Conservation (phyloP, 805 yeast genomes). For the Suhomyces vadensis region DNA sequence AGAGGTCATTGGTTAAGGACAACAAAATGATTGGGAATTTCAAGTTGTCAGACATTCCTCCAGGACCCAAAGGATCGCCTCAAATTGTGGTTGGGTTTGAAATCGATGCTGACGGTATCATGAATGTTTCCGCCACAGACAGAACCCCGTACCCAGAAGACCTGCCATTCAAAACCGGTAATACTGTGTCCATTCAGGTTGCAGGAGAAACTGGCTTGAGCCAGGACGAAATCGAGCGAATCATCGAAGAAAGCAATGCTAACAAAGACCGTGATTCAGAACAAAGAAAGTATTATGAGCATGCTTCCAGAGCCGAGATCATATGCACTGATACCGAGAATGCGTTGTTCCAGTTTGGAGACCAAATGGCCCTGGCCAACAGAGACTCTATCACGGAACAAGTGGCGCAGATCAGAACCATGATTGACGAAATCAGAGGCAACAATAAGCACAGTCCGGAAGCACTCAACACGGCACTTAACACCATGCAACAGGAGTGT, state of each 20-base stretch:
- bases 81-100: conserved; percentile 77
- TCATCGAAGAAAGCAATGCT: conserved; percentile 66
- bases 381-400: conserved; percentile 27
- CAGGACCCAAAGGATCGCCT: conserved; percentile 77
- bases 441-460: conserved; percentile 32
- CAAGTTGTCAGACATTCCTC: conserved; percentile 69
- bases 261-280: conserved; percentile 62
- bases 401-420: conserved; percentile 23
- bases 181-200: conserved; percentile 51
- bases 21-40: conserved; percentile 77
- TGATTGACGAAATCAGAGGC: conserved; percentile 37
- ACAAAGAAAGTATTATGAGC: conserved; percentile 62
- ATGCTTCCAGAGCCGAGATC: conserved; percentile 76
- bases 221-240: conserved; percentile 63
- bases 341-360: conserved; percentile 72
- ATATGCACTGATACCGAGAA: conserved; percentile 84
- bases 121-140: conserved; percentile 59
- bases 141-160: conserved; percentile 44
- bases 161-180: conserved; percentile 45
- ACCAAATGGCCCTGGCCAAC: conserved; percentile 50
- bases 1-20: conserved; percentile 73
- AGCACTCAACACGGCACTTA: conserved; percentile 35
- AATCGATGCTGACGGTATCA: conserved; percentile 78
- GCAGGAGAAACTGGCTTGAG: conserved; percentile 53
- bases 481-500: conserved; percentile 38